Conservation (phyloP, 1,284 basidiomycete species). For the Neonothopanus nambi region DNA sequence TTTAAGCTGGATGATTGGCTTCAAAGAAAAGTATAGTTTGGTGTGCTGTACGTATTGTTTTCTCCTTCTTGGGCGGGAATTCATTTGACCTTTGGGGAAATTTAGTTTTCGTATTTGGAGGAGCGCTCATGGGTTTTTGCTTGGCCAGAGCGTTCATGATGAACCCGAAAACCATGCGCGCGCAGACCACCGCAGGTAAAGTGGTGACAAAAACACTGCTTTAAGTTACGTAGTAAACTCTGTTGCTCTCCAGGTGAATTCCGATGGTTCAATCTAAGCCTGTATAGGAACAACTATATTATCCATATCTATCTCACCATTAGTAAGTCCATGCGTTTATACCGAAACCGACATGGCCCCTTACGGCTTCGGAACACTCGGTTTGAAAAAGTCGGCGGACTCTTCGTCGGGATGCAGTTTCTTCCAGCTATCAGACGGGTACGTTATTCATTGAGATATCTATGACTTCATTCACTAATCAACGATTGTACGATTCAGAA, state of each 20-base stretch:
- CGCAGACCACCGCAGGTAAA: conserved; percentile 20
- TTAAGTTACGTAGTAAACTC: neutral
- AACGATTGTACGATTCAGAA: conserved; percentile 15
- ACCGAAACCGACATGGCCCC: no score
- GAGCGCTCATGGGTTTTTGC: conserved; percentile 27
- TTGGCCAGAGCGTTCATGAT: conserved; percentile 24
- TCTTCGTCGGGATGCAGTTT: conserved; percentile 25
- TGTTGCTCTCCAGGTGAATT: conserved; percentile 23
- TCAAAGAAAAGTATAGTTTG: conserved; percentile 26
- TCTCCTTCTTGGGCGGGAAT: neutral
- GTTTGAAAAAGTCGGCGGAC: conserved; percentile 24
- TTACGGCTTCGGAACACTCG: neutral
- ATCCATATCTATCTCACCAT: conserved; percentile 28
- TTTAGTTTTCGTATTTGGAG: conserved; percentile 27
- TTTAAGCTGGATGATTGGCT: conserved; percentile 27
- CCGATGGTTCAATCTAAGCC: conserved; percentile 24
- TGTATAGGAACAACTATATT: conserved; percentile 25
- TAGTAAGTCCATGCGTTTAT: conserved; percentile 16
- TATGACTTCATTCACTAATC: neutral
- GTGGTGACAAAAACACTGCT: neutral
- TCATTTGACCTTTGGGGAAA: neutral
- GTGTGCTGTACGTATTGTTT: conserved; percentile 19
- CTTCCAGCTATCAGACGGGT: conserved; percentile 28
- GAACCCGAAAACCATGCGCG: conserved; percentile 15
- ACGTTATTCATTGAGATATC: neutral